Evolutionary conservation across 768 basidiomycete species (phyloP), one percentile per base, ranked within the genome.

Genomic region (Candolleomyces aberdarensis): DNA sequence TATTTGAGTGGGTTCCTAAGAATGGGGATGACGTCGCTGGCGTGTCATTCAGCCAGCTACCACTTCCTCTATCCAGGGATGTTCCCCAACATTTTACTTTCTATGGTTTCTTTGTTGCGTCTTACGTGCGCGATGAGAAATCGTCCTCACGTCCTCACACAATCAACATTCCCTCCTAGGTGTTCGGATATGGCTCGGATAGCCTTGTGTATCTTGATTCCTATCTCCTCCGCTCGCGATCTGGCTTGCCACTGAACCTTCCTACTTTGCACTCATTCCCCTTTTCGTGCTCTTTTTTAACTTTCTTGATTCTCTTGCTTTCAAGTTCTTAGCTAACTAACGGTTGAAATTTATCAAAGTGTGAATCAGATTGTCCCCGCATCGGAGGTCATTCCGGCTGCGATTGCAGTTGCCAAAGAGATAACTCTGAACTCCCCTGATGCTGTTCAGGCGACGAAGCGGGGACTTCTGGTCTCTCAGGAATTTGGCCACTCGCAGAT

Each of bases 351-450:
- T 26, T 26, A 26, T 26, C 60, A 59, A 61, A 90, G 91, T 69
- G 86, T 94, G 51, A 94, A 93, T 72, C 68, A 75, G 56, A 80
- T 94, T 10, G 90, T 91, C 1, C 81, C 85, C 10, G 70, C 76
- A 41, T 65, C 75, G 0, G 67, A 84, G 47, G 82, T 92, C 2
- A 66, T 94, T 11, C 64, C 82, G 6, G 78, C 84, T 8, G 92
- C 92, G 2, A 71, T 94, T 31, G 73, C 76, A 3, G 71, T 85
- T 59, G 92, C 93, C 3, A 73, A 78, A 56, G 75, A 81, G 57
- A 85, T 94, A 62, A 72, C 73, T 15, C 67, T 69, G 22, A 90
- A 89, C 65, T 92, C 90, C 1, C 93, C 92, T 0, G 93, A 94
- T 70, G 80, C 92, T 0, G 86, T 94, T 1, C 88, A 89, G 64